Conservation (phyloP, 106 monocot genomes). For the Allium fistulosum region DNA sequence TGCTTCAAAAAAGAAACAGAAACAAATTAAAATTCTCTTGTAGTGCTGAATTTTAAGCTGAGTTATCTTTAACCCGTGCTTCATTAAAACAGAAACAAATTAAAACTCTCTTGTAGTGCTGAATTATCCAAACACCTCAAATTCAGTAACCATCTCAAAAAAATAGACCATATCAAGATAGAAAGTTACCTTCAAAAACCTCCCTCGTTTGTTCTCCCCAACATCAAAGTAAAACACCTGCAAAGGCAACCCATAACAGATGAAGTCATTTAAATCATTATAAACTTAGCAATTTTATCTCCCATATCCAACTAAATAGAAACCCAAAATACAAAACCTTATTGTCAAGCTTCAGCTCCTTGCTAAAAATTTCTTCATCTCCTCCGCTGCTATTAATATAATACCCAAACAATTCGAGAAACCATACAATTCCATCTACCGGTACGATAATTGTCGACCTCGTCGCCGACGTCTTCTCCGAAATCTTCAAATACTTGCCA, state of each 20-base stretch:
- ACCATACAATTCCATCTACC: constrained; percentile 61
- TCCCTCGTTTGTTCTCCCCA: constrained; percentile 86
- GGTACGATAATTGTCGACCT: constrained; percentile 88
- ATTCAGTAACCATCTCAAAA: too few species aligned
- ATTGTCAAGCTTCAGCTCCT: constrained; percentile 83
- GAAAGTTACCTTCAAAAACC: constrained; percentile 73
- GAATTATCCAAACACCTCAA: too few species aligned
- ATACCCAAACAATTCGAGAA: constrained; percentile 68
- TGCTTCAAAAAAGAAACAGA: too few species aligned
- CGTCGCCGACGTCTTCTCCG: constrained; percentile 89
- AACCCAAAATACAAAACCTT: constrained; percentile 36
- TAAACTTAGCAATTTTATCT: background rate
- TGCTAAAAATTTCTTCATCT: constrained; percentile 59
- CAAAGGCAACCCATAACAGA: background rate
- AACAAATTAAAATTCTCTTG: too few species aligned
- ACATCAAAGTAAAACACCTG: constrained; percentile 90
- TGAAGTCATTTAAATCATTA: background rate
- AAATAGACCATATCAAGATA: too few species aligned
- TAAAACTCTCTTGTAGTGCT: too few species aligned
- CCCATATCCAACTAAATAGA: constrained; percentile 4
- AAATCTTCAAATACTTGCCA: constrained; percentile 85
- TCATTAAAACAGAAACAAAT: too few species aligned
- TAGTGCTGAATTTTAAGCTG: too few species aligned
- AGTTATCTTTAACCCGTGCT: too few species aligned
- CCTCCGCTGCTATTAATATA: constrained; percentile 26